phyloP scores from a whole-genome alignment of 805 yeast species.

The Wickerhamiella australiensis region DNA sequence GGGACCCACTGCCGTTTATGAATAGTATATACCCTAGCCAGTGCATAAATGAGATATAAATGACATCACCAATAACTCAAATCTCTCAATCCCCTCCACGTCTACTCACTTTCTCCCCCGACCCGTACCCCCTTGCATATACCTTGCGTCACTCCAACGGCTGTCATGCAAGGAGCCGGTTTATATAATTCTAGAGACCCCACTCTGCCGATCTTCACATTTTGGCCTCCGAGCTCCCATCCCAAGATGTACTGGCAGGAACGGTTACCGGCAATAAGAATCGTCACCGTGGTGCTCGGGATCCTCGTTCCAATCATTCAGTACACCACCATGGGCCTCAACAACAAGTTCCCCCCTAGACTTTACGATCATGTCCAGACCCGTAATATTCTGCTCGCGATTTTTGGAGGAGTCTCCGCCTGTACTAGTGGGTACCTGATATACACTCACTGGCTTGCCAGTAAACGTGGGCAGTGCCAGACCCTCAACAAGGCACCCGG shows the following conservation, averaged over 20 bases:
- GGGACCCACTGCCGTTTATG: too few relatives aligned
- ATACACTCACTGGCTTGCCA: background rate
- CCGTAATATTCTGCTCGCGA: background rate
- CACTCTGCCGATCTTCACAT: background rate
- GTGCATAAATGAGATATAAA: too few relatives aligned
- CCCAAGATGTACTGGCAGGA: background rate
- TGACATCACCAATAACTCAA: too few relatives aligned
- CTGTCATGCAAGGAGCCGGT: background rate
- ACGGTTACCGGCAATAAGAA: background rate
- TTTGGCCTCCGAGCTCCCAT: background rate
- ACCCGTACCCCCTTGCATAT: background rate
- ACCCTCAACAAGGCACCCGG: background rate
- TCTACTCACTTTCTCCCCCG: background rate
- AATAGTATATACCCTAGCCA: too few relatives aligned
- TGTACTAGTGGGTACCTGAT: background rate
- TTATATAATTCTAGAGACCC: background rate
- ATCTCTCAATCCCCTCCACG: too few relatives aligned
- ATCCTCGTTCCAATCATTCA: background rate
- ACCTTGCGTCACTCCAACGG: too few relatives aligned
- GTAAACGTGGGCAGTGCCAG: background rate
- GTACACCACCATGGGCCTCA: background rate
- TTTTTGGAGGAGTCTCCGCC: background rate
- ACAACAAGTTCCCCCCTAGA: background rate
- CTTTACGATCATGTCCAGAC: background rate
- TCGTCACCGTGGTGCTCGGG: background rate